These are phyloP conservation scores for Lipomyces starkeyi DNA, from an alignment of 805 yeast species.

Conservation along the genomic window DNA sequence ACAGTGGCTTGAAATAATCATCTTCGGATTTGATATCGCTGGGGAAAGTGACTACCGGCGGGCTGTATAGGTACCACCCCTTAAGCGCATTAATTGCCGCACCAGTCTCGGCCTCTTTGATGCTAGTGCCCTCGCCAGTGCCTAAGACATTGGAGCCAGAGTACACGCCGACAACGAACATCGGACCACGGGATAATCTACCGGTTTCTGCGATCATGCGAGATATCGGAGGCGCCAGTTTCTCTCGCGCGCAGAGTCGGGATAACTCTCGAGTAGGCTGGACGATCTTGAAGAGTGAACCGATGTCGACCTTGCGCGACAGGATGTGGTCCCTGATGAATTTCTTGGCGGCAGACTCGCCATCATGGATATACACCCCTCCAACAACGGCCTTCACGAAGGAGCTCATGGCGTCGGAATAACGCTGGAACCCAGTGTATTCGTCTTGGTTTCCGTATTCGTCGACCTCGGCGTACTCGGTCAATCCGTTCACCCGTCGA, in stretches of 20 bases:
- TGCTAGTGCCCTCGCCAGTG: constrained; percentile 90
- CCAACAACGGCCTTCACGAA: constrained; percentile 85
- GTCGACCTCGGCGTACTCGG: constrained; percentile 58
- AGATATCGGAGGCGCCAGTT: constrained; percentile 74
- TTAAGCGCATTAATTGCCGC: constrained; percentile 90
- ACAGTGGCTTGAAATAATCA: constrained; percentile 36
- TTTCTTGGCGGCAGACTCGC: constrained; percentile 64
- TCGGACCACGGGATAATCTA: constrained; percentile 79
- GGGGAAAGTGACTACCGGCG: constrained; percentile 67
- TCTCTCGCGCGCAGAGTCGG: constrained; percentile 75
- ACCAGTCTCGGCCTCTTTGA: constrained; percentile 89
- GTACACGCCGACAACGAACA: constrained; percentile 90
- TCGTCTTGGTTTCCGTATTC: constrained; percentile 38
- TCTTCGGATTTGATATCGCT: constrained; percentile 52
- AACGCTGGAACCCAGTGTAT: constrained; percentile 10
- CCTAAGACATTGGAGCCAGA: constrained; percentile 83
- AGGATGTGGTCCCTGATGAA: constrained; percentile 78
- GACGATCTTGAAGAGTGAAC: constrained; percentile 75
- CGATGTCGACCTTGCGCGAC: constrained; percentile 79
- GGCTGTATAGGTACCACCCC: constrained; percentile 90
- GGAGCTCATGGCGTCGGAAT: constrained; percentile 56
- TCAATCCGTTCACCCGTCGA: constrained; percentile 39
- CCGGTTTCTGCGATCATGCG: constrained; percentile 94
- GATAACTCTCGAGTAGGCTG: constrained; percentile 87
- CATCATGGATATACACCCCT: constrained; percentile 76